These are phyloP conservation scores for Lichtheimia corymbifera DNA, from an alignment of 371 early-diverging fungal species.

Conservation along the genomic window DNA sequence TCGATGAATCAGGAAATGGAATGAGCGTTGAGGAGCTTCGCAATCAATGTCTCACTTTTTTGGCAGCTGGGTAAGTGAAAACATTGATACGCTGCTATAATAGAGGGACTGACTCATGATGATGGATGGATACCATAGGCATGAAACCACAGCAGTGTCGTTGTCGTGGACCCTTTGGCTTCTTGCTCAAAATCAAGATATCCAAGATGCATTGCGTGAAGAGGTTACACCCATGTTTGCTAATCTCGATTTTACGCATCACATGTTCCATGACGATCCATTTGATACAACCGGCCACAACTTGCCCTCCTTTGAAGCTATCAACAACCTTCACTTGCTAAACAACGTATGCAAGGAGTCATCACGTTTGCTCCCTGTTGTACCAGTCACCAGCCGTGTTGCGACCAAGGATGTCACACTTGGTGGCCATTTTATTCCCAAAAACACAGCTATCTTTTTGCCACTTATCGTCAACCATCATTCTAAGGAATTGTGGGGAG, in stretches of 20 bases:
- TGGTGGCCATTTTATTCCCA: slow-evolving; percentile 52
- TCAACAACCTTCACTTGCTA: slow-evolving; percentile 46
- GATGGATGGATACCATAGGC: neutral
- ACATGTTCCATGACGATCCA: slow-evolving; percentile 4
- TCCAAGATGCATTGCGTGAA: slow-evolving; percentile 49
- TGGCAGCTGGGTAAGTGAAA: slow-evolving; percentile 41
- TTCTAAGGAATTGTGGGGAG: slow-evolving; percentile 61
- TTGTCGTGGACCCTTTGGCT: slow-evolving; percentile 61
- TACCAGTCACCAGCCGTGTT: slow-evolving; percentile 49
- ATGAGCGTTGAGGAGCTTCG: slow-evolving; percentile 28
- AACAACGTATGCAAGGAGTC: slow-evolving; percentile 57
- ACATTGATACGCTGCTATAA: neutral
- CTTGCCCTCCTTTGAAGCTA: slow-evolving; percentile 43
- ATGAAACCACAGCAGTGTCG: slow-evolving; percentile 11
- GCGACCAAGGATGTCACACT: slow-evolving; percentile 43
- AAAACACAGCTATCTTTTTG: slow-evolving; percentile 50
- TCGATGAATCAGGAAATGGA: slow-evolving; percentile 36
- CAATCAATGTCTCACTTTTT: slow-evolving; percentile 28
- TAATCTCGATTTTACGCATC: slow-evolving; percentile 12
- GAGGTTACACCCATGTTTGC: slow-evolving; percentile 33
- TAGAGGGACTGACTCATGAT: no score
- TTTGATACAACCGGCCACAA: neutral
- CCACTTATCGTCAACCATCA: slow-evolving; percentile 49
- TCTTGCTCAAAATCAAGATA: slow-evolving; percentile 41
- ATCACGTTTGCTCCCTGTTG: slow-evolving; percentile 55